Conservation (phyloP, 768 basidiomycete genomes). For the Clitopilus hobsonii region DNA sequence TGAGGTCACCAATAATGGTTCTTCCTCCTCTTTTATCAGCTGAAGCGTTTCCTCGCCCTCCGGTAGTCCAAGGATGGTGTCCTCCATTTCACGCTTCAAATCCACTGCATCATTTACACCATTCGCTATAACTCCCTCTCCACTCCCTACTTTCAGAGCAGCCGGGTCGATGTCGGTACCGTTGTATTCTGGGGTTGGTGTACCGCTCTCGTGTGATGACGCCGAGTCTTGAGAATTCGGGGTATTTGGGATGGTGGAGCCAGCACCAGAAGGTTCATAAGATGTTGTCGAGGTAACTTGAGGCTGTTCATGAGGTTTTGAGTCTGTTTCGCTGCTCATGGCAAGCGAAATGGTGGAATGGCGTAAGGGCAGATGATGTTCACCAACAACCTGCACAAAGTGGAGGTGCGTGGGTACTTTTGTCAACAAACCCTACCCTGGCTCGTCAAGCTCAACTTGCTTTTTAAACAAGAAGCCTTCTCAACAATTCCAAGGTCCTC, state of each 20-base stretch:
- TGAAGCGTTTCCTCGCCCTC: slow-evolving; percentile 13
- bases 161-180: neutral
- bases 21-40: slow-evolving; percentile 30
- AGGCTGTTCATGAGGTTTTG: slow-evolving; percentile 21
- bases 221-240: slow-evolving; percentile 13
- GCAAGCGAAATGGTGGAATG: slow-evolving; percentile 23
- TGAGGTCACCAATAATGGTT: slow-evolving; percentile 27
- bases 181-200: slow-evolving; percentile 2
- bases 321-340: slow-evolving; percentile 41
- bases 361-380: slow-evolving; percentile 20
- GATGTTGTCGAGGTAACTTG: slow-evolving; percentile 24
- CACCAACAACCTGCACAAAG: slow-evolving; percentile 25
- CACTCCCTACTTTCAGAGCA: neutral
- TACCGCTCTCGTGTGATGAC: slow-evolving; percentile 9
- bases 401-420: slow-evolving; percentile 35
- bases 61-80: slow-evolving; percentile 13
- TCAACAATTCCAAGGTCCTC: slow-evolving; percentile 3
- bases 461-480: neutral
- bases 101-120: slow-evolving; percentile 1
- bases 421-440: slow-evolving; percentile 16
- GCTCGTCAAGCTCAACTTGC: slow-evolving; percentile 4
- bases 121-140: neutral
- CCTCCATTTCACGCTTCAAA: slow-evolving; percentile 13
- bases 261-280: slow-evolving; percentile 24
- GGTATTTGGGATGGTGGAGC: slow-evolving; percentile 15